Conservation (phyloP, 345 rosid species). For the Salix udensis region DNA sequence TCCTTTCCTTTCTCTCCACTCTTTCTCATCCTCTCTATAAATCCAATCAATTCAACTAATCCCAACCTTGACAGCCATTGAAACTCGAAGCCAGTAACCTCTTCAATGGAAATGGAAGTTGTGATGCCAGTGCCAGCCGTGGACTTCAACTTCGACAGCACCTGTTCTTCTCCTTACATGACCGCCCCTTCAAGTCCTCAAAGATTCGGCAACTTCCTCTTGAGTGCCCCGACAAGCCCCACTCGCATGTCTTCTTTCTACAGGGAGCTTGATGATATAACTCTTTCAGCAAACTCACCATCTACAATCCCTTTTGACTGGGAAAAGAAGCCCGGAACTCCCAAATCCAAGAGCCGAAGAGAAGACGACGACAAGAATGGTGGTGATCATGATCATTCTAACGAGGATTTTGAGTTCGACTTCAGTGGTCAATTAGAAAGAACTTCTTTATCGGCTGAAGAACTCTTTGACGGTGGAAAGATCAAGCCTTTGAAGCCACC, state of each 20-base stretch:
- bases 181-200: constrained; percentile 99
- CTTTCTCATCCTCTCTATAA: constrained; percentile 1
- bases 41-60: neutral
- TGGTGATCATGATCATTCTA: constrained; percentile 20
- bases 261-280: constrained; percentile 5
- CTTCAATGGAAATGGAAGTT: constrained; percentile 49
- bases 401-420: constrained; percentile 66
- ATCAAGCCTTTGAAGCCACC: constrained; percentile 64
- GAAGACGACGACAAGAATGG: neutral
- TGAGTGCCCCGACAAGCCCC: constrained; percentile 72
- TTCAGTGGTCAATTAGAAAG: constrained; percentile 73
- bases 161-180: constrained; percentile 80
- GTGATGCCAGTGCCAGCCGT: constrained; percentile 28
- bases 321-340: constrained; percentile 47
- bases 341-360: constrained; percentile 17
- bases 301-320: constrained; percentile 38
- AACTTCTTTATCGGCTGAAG: constrained; percentile 73
- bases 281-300: neutral
- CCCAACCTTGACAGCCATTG: neutral
- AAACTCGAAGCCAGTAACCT: neutral
- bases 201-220: constrained; percentile 53
- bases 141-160: constrained; percentile 78
- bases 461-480: constrained; percentile 83
- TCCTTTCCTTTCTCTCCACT: neutral
- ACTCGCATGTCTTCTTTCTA: constrained; percentile 28